A percentile compares a stretch with the other conserved stretches of the same genome.
Conservation (phyloP, 2,329 filamentous ascomycete species). For the Coniochaeta ligniaria region DNA sequence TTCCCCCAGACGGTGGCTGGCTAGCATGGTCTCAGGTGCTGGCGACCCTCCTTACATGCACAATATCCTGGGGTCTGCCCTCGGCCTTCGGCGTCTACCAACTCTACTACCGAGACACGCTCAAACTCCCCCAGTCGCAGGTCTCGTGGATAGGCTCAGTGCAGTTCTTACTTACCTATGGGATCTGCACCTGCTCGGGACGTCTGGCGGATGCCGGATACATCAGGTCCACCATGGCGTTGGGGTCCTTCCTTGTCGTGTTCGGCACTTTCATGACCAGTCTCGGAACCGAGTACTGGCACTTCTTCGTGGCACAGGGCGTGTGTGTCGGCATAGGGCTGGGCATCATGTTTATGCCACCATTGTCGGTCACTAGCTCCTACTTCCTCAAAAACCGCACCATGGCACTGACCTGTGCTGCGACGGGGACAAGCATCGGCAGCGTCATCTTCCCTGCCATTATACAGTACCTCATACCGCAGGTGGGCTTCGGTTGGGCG, state of each 20-base stretch:
- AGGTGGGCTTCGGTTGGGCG: slow-evolving; percentile 37
- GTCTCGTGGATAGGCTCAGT: slow-evolving; percentile 44
- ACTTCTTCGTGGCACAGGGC: slow-evolving; percentile 44
- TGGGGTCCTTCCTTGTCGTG: slow-evolving; percentile 33
- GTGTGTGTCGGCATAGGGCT: slow-evolving; percentile 49
- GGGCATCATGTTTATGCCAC: slow-evolving; percentile 47
- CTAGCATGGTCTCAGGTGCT: slow-evolving; percentile 30
- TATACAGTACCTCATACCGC: slow-evolving; percentile 29
- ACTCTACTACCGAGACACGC: slow-evolving; percentile 27
- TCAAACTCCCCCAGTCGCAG: slow-evolving; percentile 23
- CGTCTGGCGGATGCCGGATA: slow-evolving; percentile 34
- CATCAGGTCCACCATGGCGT: slow-evolving; percentile 22
- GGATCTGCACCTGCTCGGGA: slow-evolving; percentile 32
- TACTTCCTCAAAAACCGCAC: slow-evolving; percentile 55
- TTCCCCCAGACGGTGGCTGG: slow-evolving; percentile 28
- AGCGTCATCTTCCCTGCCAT: slow-evolving; percentile 38
- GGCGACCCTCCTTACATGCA: slow-evolving; percentile 27
- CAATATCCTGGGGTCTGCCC: slow-evolving; percentile 31
- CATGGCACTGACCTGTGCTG: slow-evolving; percentile 52
- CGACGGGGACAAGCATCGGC: slow-evolving; percentile 53
- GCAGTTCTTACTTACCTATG: slow-evolving; percentile 34
- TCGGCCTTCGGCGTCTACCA: slow-evolving; percentile 30
- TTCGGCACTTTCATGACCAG: slow-evolving; percentile 38
- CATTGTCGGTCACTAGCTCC: slow-evolving; percentile 46
- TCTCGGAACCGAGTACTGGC: slow-evolving; percentile 34